These are phyloP conservation scores for Thinopyrum elongatum DNA, from an alignment of 176 grass and related monocot genomes.

Conservation along the genomic window DNA sequence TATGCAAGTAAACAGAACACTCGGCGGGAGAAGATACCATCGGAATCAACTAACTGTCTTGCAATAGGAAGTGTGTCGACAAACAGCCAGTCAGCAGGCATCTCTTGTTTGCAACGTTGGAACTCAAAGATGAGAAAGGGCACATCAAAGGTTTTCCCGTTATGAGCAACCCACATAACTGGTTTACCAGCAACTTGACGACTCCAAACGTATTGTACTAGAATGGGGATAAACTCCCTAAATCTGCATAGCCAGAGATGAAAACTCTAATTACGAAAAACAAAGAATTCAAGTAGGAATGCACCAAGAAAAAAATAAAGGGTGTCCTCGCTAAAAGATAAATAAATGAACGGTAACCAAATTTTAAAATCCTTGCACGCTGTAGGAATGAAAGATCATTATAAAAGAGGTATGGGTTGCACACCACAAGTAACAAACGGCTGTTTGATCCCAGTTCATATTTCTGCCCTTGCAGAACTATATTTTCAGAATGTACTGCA, in stretches of 20 bases:
- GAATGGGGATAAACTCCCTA: slow-evolving; percentile 50
- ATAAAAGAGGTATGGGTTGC: slow-evolving; percentile 7
- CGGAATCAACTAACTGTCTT: slow-evolving; percentile 42
- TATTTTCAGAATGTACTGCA: slow-evolving; percentile 31
- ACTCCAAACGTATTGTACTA: slow-evolving; percentile 70
- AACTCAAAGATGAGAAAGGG: slow-evolving; percentile 77
- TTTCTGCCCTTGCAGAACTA: slow-evolving; percentile 1
- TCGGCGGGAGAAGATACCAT: slow-evolving; percentile 44
- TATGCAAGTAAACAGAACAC: slow-evolving; percentile 24
- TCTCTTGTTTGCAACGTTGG: slow-evolving; percentile 44
- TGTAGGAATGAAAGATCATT: background rate
- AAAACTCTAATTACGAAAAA: slow-evolving; percentile 14
- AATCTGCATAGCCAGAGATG: slow-evolving; percentile 56
- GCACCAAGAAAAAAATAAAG: slow-evolving; percentile 4
- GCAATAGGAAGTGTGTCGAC: slow-evolving; percentile 73
- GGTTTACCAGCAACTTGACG: slow-evolving; percentile 67
- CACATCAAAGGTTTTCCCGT: slow-evolving; percentile 75
- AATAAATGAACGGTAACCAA: background rate
- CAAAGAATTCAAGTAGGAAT: background rate
- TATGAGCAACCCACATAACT: slow-evolving; percentile 80
- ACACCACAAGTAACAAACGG: slow-evolving; percentile 5
- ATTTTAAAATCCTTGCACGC: slow-evolving; percentile 8
- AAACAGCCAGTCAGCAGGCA: slow-evolving; percentile 82
- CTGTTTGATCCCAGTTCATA: slow-evolving; percentile 10
- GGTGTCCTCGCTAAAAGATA: background rate